Evolutionary conservation across 1,284 basidiomycete species (phyloP).

Genomic region (Blastosporella zonata): DNA sequence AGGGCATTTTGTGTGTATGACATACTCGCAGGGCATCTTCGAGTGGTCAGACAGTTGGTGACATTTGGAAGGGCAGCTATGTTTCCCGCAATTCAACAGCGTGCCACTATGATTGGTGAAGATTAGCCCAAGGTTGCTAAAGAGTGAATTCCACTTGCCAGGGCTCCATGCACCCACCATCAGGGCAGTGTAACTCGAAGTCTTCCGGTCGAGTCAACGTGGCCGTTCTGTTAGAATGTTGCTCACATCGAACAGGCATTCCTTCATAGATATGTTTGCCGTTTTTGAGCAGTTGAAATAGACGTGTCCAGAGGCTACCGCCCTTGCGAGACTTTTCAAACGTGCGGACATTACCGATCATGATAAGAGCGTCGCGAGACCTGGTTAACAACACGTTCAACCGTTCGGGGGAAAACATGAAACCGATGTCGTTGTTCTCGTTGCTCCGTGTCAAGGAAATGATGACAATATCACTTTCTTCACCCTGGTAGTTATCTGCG

Average conservation of each 20-base stretch:
- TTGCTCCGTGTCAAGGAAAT: constrained; percentile 62
- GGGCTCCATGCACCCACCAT: constrained; percentile 57
- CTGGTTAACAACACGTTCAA: constrained; percentile 68
- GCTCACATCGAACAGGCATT: constrained; percentile 54
- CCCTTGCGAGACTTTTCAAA: constrained; percentile 54
- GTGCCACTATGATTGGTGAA: constrained; percentile 33
- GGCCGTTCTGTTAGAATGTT: constrained; percentile 42
- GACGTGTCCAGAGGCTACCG: constrained; percentile 43
- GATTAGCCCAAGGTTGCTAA: neutral
- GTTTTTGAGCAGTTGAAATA: constrained; percentile 42
- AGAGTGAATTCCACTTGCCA: constrained; percentile 40
- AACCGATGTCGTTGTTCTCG: constrained; percentile 51
- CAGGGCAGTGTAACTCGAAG: constrained; percentile 52
- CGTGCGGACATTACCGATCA: constrained; percentile 61
- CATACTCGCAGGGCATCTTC: constrained; percentile 38
- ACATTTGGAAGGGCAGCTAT: constrained; percentile 53
- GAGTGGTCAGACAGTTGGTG: constrained; percentile 51
- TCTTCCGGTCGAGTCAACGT: constrained; percentile 38
- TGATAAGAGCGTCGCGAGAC: constrained; percentile 56
- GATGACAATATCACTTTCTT: constrained; percentile 66
- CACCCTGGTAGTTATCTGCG: constrained; percentile 62
- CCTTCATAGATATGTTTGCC: constrained; percentile 53
- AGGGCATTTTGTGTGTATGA: constrained; percentile 31
- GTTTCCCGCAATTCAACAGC: constrained; percentile 45
- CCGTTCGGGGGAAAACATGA: constrained; percentile 63